Conservation (phyloP, 2,329 filamentous ascomycete species). For the Aspergillus sojae region DNA sequence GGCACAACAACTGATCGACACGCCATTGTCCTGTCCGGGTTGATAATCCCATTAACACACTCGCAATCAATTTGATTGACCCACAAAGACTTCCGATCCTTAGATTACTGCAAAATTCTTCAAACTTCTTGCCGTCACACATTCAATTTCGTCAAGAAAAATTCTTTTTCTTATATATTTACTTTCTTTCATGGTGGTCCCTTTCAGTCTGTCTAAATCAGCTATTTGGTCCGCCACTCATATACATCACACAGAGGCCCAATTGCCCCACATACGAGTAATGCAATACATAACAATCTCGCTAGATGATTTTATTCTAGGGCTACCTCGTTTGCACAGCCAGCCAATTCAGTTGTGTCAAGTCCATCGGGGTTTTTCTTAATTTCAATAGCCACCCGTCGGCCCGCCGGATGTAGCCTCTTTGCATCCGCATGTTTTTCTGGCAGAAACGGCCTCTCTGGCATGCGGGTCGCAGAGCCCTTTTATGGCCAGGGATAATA, state of each 20-base stretch:
- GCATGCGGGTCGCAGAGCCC: constrained; percentile 1
- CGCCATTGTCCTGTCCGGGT: neutral
- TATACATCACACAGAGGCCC: neutral
- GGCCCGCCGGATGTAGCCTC: constrained; percentile 22
- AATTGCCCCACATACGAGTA: neutral
- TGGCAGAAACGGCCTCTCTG: constrained; percentile 15
- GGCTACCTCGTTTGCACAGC: neutral
- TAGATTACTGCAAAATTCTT: neutral
- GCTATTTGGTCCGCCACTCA: neutral
- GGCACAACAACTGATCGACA: constrained; percentile 10
- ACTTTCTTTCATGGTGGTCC: neutral
- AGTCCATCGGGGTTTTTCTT: constrained; percentile 5
- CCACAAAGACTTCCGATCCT: neutral
- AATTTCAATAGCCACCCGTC: constrained; percentile 12
- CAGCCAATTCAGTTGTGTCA: neutral
- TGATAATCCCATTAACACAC: neutral
- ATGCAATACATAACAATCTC: neutral
- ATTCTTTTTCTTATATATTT: neutral
- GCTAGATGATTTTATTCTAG: neutral
- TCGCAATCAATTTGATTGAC: neutral
- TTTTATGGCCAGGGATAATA: neutral
- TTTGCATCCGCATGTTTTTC: constrained; percentile 18
- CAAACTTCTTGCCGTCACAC: neutral
- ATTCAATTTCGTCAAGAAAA: neutral
- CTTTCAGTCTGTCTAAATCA: neutral